Conservation (phyloP, 495 filamentous ascomycete genomes). For the Aspergillus ellipticus region DNA sequence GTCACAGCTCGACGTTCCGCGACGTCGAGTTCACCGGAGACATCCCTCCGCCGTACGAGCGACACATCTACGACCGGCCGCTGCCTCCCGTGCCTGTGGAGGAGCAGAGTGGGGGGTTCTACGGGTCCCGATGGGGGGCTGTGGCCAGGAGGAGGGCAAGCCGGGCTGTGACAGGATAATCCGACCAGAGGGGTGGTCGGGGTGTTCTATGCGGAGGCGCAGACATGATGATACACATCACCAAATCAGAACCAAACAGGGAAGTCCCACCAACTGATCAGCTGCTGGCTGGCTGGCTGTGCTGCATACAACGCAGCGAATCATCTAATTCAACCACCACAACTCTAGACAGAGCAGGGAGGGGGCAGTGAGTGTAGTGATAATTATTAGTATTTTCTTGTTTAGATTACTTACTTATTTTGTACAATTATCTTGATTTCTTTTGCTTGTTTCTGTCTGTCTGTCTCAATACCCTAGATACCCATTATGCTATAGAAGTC, state of each 20-base stretch:
- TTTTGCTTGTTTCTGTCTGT: too few relatives aligned
- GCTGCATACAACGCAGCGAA: not conserved
- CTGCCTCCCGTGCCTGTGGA: not conserved
- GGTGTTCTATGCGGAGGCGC: not conserved
- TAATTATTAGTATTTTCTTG: too few relatives aligned
- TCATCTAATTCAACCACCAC: too few relatives aligned
- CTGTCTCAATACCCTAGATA: too few relatives aligned
- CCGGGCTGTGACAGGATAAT: not conserved
- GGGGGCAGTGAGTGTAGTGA: too few relatives aligned
- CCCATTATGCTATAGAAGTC: too few relatives aligned
- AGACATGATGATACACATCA: not conserved
- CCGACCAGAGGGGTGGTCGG: too few relatives aligned
- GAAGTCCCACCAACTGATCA: not conserved
- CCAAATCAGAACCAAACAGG: not conserved
- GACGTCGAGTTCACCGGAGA: not conserved
- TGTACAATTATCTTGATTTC: too few relatives aligned
- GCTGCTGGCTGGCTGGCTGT: not conserved
- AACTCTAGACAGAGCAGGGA: too few relatives aligned
- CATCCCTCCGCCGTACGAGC: conserved; percentile 19
- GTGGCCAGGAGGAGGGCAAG: conserved; percentile 8
- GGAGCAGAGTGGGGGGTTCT: not conserved
- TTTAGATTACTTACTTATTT: too few relatives aligned
- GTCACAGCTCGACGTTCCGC: not conserved
- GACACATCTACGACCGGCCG: conserved; percentile 17
- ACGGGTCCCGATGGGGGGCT: conserved; percentile 18